phyloP scores from a whole-genome alignment of 352 stramenopile species.

The Phytophthora pseudosyringae region DNA sequence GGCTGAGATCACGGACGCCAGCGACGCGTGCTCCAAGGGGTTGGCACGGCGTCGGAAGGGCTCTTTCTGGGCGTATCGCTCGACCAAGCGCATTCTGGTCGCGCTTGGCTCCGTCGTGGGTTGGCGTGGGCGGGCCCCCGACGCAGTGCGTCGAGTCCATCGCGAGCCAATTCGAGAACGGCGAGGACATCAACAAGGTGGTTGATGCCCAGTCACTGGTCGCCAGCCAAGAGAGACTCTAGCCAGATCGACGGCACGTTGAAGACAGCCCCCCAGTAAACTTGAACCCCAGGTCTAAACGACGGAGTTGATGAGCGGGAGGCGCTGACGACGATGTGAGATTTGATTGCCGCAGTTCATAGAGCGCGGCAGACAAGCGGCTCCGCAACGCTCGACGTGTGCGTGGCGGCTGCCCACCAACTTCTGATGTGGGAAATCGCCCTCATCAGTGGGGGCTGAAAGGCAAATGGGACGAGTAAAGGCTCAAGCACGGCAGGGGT shows the following conservation, averaged over 20 bases:
- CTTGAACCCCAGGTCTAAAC: conserved; percentile 16
- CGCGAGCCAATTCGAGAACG: conserved; percentile 25
- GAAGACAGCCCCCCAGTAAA: conserved; percentile 1
- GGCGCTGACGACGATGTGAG: background rate
- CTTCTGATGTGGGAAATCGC: too few relatives aligned
- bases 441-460: too few relatives aligned
- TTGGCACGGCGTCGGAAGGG: conserved; percentile 36
- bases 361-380: too few relatives aligned
- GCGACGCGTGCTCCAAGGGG: conserved; percentile 43
- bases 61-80: conserved; percentile 20
- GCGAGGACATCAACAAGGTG: background rate
- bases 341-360: background rate
- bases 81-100: conserved; percentile 19
- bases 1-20: conserved; percentile 30
- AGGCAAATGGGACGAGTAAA: too few relatives aligned
- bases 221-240: background rate
- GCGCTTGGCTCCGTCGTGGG: conserved; percentile 1
- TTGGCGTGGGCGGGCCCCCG: conserved; percentile 14
- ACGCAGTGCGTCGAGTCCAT: conserved; percentile 29
- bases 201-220: conserved; percentile 14
- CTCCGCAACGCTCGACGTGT: too few relatives aligned
- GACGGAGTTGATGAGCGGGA: conserved; percentile 8
- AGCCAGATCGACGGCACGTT: conserved; percentile 9
- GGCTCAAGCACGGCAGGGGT: background rate
- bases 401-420: too few relatives aligned